These are phyloP conservation scores for Scleromitrula shiraiana DNA, from an alignment of 2,329 filamentous ascomycete genomes.

Conservation along the genomic window DNA sequence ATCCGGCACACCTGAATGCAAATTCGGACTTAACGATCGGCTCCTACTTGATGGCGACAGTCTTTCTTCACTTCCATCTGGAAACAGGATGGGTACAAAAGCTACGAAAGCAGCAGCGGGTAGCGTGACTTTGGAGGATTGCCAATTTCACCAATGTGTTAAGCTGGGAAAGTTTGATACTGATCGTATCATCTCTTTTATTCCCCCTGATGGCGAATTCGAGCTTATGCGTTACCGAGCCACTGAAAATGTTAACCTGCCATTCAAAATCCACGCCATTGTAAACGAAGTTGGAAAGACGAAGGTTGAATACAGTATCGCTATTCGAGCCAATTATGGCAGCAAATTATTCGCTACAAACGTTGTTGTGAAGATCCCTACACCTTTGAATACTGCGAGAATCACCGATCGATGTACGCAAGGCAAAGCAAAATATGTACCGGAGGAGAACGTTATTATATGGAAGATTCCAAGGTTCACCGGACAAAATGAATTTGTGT, in stretches of 20 bases:
- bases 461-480: conserved; percentile 99
- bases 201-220: conserved; percentile 95
- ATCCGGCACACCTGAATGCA: conserved; percentile 93
- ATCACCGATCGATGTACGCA: conserved; percentile 90
- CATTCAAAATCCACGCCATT: conserved; percentile 97
- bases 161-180: conserved; percentile 95
- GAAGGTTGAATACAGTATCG: conserved; percentile 98
- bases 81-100: conserved; percentile 73
- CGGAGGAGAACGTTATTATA: conserved; percentile 93
- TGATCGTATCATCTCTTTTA: conserved; percentile 93
- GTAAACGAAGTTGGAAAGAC: conserved; percentile 96
- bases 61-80: conserved; percentile 57
- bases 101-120: conserved; percentile 93
- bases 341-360: conserved; percentile 96
- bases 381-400: conserved; percentile 89
- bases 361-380: conserved; percentile 88
- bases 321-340: conserved; percentile 94
- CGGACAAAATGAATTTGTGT: conserved; percentile 91
- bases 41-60: conserved; percentile 78
- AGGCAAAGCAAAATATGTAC: conserved; percentile 97
- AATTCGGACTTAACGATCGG: conserved; percentile 95
- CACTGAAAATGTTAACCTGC: conserved; percentile 96
- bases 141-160: conserved; percentile 98
- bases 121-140: conserved; percentile 92
- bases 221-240: conserved; percentile 98